These are phyloP conservation scores for Steccherinum ochraceum DNA, from an alignment of 768 basidiomycete genomes.

Conservation along the genomic window DNA sequence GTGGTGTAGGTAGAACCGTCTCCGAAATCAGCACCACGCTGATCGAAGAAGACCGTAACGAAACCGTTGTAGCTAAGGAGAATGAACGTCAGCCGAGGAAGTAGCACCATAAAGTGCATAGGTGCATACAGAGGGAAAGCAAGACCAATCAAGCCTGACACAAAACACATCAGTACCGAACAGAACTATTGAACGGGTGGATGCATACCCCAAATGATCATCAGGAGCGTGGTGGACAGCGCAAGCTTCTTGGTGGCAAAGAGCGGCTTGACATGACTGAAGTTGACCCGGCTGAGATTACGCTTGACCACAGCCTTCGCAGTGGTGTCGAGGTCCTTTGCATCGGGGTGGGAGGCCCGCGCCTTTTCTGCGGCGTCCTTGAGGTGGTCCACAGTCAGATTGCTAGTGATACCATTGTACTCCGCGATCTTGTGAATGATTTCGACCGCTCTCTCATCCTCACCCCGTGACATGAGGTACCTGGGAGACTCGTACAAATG, in stretches of 20 bases:
- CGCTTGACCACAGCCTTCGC: slow-evolving; percentile 32
- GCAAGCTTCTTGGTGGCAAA: slow-evolving; percentile 47
- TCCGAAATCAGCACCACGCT: slow-evolving; percentile 58
- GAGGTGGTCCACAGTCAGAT: slow-evolving; percentile 48
- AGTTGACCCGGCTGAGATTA: slow-evolving; percentile 32
- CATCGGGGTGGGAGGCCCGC: too few relatives aligned
- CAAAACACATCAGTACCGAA: neutral
- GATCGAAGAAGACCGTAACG: slow-evolving; percentile 48
- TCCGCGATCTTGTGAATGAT: slow-evolving; percentile 56
- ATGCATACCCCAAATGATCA: slow-evolving; percentile 44
- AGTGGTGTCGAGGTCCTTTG: slow-evolving; percentile 25
- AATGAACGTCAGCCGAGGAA: neutral
- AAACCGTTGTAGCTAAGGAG: slow-evolving; percentile 38
- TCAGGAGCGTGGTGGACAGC: slow-evolving; percentile 43
- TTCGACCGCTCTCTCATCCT: slow-evolving; percentile 54
- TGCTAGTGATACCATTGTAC: slow-evolving; percentile 47
- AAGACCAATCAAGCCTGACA: slow-evolving; percentile 65
- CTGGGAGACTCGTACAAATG: slow-evolving; percentile 64
- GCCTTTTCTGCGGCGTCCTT: slow-evolving; percentile 15
- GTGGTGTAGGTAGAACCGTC: slow-evolving; percentile 64
- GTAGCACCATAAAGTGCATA: slow-evolving; percentile 1
- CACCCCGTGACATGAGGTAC: slow-evolving; percentile 64
- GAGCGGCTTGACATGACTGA: slow-evolving; percentile 38
- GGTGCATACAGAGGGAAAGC: slow-evolving; percentile 57
- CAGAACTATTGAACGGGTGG: neutral